A percentile compares a stretch with the other conserved stretches of the same genome.
Conservation (phyloP, 306 rosid genomes). For the Crotalaria pallida region DNA sequence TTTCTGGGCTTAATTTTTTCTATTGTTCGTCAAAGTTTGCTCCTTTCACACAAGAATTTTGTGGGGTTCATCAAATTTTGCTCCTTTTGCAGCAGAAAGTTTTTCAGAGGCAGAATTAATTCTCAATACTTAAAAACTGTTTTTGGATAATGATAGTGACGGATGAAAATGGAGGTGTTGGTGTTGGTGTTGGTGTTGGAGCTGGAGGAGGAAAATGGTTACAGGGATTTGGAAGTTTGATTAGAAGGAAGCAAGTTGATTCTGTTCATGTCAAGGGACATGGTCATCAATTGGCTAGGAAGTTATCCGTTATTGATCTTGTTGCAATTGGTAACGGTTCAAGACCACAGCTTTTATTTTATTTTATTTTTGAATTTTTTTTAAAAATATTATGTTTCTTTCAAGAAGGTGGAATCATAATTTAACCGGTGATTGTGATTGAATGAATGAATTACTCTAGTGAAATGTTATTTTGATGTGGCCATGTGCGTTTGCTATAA, state of each 20-base stretch:
- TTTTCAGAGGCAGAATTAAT: background rate
- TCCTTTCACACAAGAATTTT: background rate
- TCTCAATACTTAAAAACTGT: background rate
- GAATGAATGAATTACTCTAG: slow-evolving; percentile 1
- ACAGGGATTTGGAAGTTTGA: slow-evolving; percentile 40
- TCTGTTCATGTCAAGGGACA: slow-evolving; percentile 34
- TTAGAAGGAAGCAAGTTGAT: slow-evolving; percentile 68
- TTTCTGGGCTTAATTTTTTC: background rate
- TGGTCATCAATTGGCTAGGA: slow-evolving; percentile 50
- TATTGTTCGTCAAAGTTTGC: slow-evolving; percentile 6
- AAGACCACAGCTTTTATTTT: background rate
- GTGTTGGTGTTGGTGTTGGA: slow-evolving; percentile 12
- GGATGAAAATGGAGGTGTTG: slow-evolving; percentile 1
- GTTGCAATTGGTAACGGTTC: slow-evolving; percentile 50
- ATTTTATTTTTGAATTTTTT: background rate
- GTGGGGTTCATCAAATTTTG: background rate
- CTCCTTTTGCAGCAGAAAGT: background rate
- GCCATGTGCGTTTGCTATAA: too few species aligned
- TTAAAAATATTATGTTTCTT: background rate
- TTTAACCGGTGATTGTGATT: background rate
- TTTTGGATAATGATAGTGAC: slow-evolving; percentile 26
- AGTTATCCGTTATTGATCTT: slow-evolving; percentile 52
- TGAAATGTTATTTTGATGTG: slow-evolving; percentile 10
- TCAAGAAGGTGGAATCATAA: background rate
- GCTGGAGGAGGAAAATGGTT: slow-evolving; percentile 17